phyloP scores from a whole-genome alignment of 805 yeast genomes.

The Spencermartinsiella europaea region DNA sequence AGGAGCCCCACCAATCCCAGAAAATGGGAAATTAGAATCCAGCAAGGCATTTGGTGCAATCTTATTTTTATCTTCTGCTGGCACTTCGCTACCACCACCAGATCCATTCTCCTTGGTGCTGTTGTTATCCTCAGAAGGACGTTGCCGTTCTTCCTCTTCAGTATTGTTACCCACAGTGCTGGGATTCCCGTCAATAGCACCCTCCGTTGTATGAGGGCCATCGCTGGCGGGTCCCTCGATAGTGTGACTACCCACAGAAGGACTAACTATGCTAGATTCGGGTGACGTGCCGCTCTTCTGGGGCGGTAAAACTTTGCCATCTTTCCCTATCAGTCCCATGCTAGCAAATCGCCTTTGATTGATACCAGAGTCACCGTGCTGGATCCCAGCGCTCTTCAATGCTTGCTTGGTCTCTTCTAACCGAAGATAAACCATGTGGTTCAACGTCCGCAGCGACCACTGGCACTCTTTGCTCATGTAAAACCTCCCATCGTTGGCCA shows the following conservation, averaged over 20 bases:
- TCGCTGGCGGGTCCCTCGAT: not conserved
- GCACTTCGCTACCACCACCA: not conserved
- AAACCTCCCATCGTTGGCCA: slow-evolving; percentile 23
- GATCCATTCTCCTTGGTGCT: not conserved
- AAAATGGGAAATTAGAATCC: not conserved
- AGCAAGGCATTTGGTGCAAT: not conserved
- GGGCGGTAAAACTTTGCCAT: slow-evolving; percentile 15
- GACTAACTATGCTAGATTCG: slow-evolving; percentile 2
- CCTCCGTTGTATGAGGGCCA: not conserved
- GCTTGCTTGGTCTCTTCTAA: slow-evolving; percentile 38
- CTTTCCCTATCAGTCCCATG: slow-evolving; percentile 37
- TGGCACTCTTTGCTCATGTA: slow-evolving; percentile 53
- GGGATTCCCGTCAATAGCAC: no score
- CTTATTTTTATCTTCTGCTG: not conserved
- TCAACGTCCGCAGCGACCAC: slow-evolving; percentile 57
- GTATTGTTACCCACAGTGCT: not conserved
- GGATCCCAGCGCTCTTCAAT: slow-evolving; percentile 42
- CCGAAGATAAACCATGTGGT: slow-evolving; percentile 45
- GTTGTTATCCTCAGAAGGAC: slow-evolving; percentile 1
- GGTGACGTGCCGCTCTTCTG: slow-evolving; percentile 4
- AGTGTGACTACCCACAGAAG: not conserved
- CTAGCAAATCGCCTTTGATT: slow-evolving; percentile 46
- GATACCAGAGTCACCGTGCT: slow-evolving; percentile 49
- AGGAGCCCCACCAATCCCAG: slow-evolving; percentile 1
- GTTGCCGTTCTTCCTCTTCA: slow-evolving; percentile 1